These are phyloP conservation scores for Paecilomyces variotii DNA, from an alignment of 2,329 filamentous ascomycete genomes.

Conservation along the genomic window DNA sequence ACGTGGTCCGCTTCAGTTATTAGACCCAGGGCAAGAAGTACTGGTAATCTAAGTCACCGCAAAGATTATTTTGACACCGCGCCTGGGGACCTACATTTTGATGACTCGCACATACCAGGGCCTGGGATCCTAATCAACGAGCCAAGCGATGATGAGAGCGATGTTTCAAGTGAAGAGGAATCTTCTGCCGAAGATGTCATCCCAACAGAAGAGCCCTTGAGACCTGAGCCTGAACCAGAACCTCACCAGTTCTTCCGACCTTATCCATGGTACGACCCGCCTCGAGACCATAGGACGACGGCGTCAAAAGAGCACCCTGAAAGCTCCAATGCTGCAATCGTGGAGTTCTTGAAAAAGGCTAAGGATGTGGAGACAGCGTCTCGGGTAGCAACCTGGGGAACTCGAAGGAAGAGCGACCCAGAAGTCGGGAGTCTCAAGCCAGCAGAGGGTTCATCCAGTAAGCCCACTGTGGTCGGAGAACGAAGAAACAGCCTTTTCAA, in stretches of 20 bases:
- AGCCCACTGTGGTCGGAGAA: constrained; percentile 28
- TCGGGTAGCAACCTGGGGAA: constrained; percentile 48
- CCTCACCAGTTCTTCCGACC: constrained; percentile 30
- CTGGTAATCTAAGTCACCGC: constrained; percentile 24
- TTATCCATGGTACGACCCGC: constrained; percentile 44
- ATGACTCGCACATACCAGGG: constrained; percentile 40
- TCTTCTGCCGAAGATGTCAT: constrained; percentile 10
- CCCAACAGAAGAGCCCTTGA: constrained; percentile 13
- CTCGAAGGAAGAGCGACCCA: constrained; percentile 41
- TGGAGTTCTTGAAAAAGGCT: constrained; percentile 41
- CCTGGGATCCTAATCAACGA: constrained; percentile 43
- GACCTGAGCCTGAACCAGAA: constrained; percentile 22
- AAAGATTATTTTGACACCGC: constrained; percentile 26
- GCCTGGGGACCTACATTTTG: constrained; percentile 12
- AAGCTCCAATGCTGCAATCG: constrained; percentile 49
- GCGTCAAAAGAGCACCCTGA: constrained; percentile 38
- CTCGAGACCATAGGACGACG: constrained; percentile 18
- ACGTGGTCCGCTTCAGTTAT: constrained; percentile 47
- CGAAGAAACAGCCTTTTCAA: constrained; percentile 41
- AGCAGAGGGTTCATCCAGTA: constrained; percentile 36
- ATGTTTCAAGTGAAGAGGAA: constrained; percentile 16
- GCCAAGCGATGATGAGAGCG: constrained; percentile 30
- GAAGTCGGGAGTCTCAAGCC: constrained; percentile 43
- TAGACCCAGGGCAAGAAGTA: constrained; percentile 40
- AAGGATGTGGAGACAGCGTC: constrained; percentile 48